Conservation (phyloP, 2,329 filamentous ascomycete species). For the Zymoseptoria tritici region DNA sequence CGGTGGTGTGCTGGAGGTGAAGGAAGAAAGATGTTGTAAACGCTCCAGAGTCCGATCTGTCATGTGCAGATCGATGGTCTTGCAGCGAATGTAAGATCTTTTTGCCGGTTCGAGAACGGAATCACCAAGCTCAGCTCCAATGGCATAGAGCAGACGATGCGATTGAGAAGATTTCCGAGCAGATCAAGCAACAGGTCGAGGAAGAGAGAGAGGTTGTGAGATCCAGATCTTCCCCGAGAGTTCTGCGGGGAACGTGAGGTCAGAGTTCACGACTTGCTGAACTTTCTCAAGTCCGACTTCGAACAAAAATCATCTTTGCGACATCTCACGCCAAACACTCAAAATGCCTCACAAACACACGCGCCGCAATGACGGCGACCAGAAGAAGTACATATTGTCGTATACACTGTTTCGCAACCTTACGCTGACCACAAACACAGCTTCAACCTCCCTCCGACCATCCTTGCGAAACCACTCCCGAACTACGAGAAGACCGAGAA, state of each 20-base stretch:
- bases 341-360: conserved; percentile 29
- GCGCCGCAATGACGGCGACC: conserved; percentile 27
- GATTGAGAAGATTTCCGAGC: too few species aligned
- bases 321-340: background rate
- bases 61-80: background rate
- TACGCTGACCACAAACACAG: conserved; percentile 37
- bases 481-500: conserved; percentile 39
- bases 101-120: too few species aligned
- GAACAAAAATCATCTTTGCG: background rate
- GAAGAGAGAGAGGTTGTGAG: too few species aligned
- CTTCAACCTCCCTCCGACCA: conserved; percentile 55
- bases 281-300: background rate
- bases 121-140: too few species aligned
- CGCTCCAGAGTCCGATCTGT: background rate
- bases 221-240: background rate
- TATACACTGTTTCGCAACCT: conserved; percentile 31
- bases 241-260: background rate
- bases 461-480: conserved; percentile 52
- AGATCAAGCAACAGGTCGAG: too few species aligned
- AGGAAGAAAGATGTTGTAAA: background rate
- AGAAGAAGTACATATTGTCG: conserved; percentile 28
- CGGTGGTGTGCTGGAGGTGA: conserved; percentile 1
- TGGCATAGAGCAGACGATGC: too few species aligned
- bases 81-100: too few species aligned
- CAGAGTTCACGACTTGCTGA: background rate